phyloP scores from a whole-genome alignment of 441 rosid genomes.

The Capsella rubella region DNA sequence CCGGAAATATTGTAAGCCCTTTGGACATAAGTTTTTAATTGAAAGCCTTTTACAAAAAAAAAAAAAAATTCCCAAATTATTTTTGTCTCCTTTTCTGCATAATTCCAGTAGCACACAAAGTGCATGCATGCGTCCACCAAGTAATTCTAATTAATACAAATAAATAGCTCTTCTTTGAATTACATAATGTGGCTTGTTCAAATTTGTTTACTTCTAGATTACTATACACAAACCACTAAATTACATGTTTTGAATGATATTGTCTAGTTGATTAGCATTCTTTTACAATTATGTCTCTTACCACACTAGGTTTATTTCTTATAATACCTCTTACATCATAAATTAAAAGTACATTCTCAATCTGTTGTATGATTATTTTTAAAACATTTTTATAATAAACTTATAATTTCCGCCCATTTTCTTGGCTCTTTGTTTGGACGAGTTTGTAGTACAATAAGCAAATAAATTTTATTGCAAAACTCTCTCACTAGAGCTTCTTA shows the following conservation, averaged over 20 bases:
- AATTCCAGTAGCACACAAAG: slow-evolving; percentile 25
- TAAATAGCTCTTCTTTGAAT: too few species aligned
- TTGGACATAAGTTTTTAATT: too few species aligned
- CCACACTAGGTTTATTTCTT: neutral
- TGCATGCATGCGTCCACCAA: slow-evolving; percentile 26
- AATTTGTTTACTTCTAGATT: too few species aligned
- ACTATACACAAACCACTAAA: neutral
- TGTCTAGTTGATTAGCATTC: neutral
- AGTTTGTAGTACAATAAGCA: neutral
- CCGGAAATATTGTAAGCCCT: too few species aligned
- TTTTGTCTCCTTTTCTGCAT: slow-evolving; percentile 1
- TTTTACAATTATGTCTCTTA: neutral
- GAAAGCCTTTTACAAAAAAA: too few species aligned
- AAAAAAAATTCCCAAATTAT: neutral
- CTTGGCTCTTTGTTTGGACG: slow-evolving; percentile 11
- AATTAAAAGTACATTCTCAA: neutral
- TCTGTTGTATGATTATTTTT: too few species aligned
- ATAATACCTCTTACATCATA: neutral
- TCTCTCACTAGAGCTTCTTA: slow-evolving; percentile 4
- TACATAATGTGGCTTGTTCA: too few species aligned
- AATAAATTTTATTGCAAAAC: neutral
- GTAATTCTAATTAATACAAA: neutral
- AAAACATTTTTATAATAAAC: neutral
- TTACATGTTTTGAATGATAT: neutral
- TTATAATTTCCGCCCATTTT: slow-evolving; percentile 13